Evolutionary conservation across 2,329 filamentous ascomycete species (phyloP).

Genomic region (Xylaria arbuscula): DNA sequence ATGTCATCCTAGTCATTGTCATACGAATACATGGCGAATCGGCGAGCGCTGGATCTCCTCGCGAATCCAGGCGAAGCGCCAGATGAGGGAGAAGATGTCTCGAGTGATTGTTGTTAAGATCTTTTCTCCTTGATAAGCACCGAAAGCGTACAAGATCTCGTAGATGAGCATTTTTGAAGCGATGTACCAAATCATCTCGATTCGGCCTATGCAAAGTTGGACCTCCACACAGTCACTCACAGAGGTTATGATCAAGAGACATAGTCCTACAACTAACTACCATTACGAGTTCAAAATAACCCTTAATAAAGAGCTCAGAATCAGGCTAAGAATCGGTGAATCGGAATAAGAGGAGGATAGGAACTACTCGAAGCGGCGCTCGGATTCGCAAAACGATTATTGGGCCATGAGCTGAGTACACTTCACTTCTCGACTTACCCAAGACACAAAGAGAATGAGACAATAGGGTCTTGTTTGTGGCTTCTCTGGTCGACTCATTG

Average conservation of each 20-base stretch:
- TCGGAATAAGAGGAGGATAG: background rate
- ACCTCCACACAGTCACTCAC: background rate
- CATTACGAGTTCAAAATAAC: background rate
- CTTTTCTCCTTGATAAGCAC: slow-evolving; percentile 31
- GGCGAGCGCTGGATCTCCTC: slow-evolving; percentile 40
- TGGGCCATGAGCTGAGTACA: background rate
- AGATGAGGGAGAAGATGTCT: slow-evolving; percentile 40
- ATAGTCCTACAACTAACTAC: background rate
- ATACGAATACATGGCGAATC: slow-evolving; percentile 42
- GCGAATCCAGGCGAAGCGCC: slow-evolving; percentile 41
- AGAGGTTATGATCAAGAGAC: slow-evolving; percentile 1
- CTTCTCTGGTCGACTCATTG: background rate
- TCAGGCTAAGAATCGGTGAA: background rate
- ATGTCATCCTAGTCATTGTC: slow-evolving; percentile 10
- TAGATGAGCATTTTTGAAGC: slow-evolving; percentile 26
- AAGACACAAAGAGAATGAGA: background rate
- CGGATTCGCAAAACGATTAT: background rate
- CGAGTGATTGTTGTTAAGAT: slow-evolving; percentile 28
- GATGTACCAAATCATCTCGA: slow-evolving; percentile 29
- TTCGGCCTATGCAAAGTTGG: background rate
- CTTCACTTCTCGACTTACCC: background rate
- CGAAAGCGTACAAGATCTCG: slow-evolving; percentile 37
- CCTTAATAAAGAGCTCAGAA: background rate
- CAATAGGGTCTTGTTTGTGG: background rate
- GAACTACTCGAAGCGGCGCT: slow-evolving; percentile 2